phyloP scores from a whole-genome alignment of 2,329 filamentous ascomycete genomes.

The Colletotrichum endophyticum region DNA sequence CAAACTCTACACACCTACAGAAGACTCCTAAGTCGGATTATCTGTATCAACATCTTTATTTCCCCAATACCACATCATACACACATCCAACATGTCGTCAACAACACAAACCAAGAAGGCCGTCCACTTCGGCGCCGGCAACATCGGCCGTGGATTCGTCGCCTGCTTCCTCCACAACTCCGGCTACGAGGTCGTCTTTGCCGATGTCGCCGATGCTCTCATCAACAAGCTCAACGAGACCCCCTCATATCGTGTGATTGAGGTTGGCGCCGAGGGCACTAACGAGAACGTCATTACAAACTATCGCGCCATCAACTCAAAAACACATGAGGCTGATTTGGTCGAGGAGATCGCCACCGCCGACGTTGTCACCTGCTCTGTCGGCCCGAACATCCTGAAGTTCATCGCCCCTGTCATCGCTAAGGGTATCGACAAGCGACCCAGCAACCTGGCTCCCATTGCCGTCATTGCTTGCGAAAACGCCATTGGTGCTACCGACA shows the following conservation, averaged over 20 bases:
- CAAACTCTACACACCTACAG: not conserved
- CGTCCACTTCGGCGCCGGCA: slow-evolving; percentile 85
- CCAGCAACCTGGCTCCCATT: slow-evolving; percentile 68
- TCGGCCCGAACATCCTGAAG: slow-evolving; percentile 93
- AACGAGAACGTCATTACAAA: slow-evolving; percentile 85
- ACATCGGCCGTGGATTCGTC: slow-evolving; percentile 86
- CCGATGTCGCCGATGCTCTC: slow-evolving; percentile 86
- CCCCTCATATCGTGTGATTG: slow-evolving; percentile 86
- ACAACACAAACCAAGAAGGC: slow-evolving; percentile 61
- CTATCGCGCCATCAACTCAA: slow-evolving; percentile 97
- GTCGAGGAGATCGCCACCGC: slow-evolving; percentile 86
- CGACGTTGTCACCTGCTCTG: slow-evolving; percentile 93
- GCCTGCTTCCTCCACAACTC: slow-evolving; percentile 94
- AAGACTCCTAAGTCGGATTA: not conserved
- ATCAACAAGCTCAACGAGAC: slow-evolving; percentile 80
- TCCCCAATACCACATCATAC: not conserved
- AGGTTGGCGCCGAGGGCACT: slow-evolving; percentile 86
- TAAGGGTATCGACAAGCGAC: slow-evolving; percentile 85
- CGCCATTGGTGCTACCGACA: slow-evolving; percentile 92
- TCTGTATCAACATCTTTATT: not conserved
- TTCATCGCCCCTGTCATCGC: slow-evolving; percentile 96
- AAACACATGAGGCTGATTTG: slow-evolving; percentile 80
- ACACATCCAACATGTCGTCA: slow-evolving; percentile 41
- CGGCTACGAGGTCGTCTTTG: slow-evolving; percentile 94
- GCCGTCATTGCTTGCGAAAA: slow-evolving; percentile 98